Evolutionary conservation across 176 grass and related monocot genomes (phyloP).

Genomic region (Oryza glumipatula): DNA sequence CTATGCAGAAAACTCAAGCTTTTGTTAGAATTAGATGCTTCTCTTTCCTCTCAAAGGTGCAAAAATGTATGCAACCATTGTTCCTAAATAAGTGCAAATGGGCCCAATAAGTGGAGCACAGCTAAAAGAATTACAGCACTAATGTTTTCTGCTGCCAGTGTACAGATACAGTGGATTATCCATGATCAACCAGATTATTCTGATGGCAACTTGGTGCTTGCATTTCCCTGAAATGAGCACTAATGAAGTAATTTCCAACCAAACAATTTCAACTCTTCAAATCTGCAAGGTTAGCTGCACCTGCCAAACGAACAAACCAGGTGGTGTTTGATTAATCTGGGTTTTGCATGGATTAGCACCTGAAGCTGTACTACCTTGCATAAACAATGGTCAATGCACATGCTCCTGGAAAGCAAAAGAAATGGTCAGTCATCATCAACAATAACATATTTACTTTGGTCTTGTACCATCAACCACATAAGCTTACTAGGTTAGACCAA

Average conservation of each 20-base stretch:
- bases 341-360: background rate
- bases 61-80: background rate
- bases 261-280: background rate
- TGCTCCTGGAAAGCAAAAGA: background rate
- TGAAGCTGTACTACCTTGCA: background rate
- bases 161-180: background rate
- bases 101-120: background rate
- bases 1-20: background rate
- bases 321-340: background rate
- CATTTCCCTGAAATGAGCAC: background rate
- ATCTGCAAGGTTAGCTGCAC: background rate
- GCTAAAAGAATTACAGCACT: background rate
- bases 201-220: background rate
- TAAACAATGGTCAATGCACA: background rate
- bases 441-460: background rate
- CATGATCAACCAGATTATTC: background rate
- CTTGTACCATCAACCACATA: background rate
- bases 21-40: background rate
- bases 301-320: background rate
- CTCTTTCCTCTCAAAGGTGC: background rate
- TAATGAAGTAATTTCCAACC: background rate
- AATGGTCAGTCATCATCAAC: background rate
- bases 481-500: background rate
- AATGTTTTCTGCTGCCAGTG: too few relatives aligned
- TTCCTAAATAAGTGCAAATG: background rate